These are phyloP conservation scores for Microcyclospora tardicrescens DNA, from an alignment of 2,329 filamentous ascomycete genomes.

Conservation along the genomic window DNA sequence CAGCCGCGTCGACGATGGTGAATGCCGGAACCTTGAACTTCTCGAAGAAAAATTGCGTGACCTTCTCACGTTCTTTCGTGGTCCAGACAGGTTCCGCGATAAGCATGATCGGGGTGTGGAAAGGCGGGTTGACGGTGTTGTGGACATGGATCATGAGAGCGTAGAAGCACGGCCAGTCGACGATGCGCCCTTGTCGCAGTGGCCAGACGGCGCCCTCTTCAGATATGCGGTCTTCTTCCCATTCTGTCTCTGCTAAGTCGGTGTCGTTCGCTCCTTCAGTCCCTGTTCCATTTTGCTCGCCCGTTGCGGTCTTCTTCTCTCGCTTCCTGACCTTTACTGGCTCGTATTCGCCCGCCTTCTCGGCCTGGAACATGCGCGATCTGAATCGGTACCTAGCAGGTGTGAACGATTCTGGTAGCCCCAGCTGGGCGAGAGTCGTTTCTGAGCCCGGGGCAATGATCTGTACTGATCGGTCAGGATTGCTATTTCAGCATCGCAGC, in stretches of 20 bases:
- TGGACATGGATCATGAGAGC: conserved; percentile 88
- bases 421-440: conserved; percentile 81
- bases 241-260: conserved; percentile 50
- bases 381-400: conserved; percentile 75
- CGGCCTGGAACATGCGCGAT: conserved; percentile 81
- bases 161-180: conserved; percentile 85
- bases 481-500: too few species aligned
- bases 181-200: conserved; percentile 66
- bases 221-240: conserved; percentile 78
- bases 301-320: conserved; percentile 11
- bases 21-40: conserved; percentile 91
- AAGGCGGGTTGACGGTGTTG: conserved; percentile 74
- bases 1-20: conserved; percentile 75
- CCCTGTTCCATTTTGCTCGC: conserved; percentile 1
- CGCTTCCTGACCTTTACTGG: conserved; percentile 61
- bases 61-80: conserved; percentile 68
- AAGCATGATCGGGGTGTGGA: conserved; percentile 87
- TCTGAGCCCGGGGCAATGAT: conserved; percentile 74
- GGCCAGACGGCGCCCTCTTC: conserved; percentile 86
- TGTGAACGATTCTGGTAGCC: conserved; percentile 79
- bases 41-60: conserved; percentile 93
- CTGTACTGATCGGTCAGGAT: conserved; percentile 5
- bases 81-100: conserved; percentile 87
- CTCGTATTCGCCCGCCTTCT: conserved; percentile 66
- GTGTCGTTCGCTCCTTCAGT: conserved; percentile 23